Percentiles rank a stretch among this genome's conserved stretches.
phyloP scores from a whole-genome alignment of 257 asterid species.

The Fraxinus pennsylvanica region DNA sequence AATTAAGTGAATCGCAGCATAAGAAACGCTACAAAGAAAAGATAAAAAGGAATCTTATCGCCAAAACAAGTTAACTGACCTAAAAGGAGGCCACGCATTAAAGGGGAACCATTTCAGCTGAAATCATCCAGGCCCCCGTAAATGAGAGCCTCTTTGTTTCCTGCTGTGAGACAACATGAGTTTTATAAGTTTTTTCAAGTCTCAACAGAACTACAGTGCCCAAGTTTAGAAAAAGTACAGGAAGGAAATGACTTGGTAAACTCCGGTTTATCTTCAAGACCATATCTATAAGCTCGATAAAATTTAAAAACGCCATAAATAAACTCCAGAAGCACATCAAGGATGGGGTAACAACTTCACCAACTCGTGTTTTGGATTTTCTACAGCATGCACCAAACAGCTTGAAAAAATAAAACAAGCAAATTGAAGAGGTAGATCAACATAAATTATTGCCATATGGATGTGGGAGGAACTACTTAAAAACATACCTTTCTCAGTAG shows the following conservation, averaged over 20 bases:
- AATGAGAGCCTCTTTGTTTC: slow-evolving; percentile 90
- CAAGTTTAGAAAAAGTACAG: slow-evolving; percentile 58
- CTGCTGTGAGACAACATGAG: slow-evolving; percentile 90
- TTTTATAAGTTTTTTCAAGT: slow-evolving; percentile 63
- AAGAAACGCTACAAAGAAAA: slow-evolving; percentile 62
- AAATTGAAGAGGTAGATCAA: slow-evolving; percentile 6
- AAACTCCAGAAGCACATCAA: slow-evolving; percentile 40
- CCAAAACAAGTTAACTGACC: slow-evolving; percentile 84
- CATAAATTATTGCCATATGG: slow-evolving; percentile 1
- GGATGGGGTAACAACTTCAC: slow-evolving; percentile 36
- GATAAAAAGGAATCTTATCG: slow-evolving; percentile 47
- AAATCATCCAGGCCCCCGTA: slow-evolving; percentile 94
- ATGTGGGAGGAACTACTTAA: slow-evolving; percentile 15
- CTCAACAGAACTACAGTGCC: slow-evolving; percentile 50
- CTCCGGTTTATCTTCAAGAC: slow-evolving; percentile 46
- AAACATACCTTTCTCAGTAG: slow-evolving; percentile 56
- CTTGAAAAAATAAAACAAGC: slow-evolving; percentile 18
- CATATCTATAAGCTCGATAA: slow-evolving; percentile 43
- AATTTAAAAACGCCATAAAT: slow-evolving; percentile 40
- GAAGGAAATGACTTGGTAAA: slow-evolving; percentile 61
- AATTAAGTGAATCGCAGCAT: slow-evolving; percentile 57
- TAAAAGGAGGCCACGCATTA: slow-evolving; percentile 79
- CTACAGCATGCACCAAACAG: slow-evolving; percentile 30
- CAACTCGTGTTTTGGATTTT: slow-evolving; percentile 26
- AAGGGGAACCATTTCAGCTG: slow-evolving; percentile 91